Evolutionary conservation across 208 protist genomes (phyloP).

Genomic region (Angomonas ambiguus): DNA sequence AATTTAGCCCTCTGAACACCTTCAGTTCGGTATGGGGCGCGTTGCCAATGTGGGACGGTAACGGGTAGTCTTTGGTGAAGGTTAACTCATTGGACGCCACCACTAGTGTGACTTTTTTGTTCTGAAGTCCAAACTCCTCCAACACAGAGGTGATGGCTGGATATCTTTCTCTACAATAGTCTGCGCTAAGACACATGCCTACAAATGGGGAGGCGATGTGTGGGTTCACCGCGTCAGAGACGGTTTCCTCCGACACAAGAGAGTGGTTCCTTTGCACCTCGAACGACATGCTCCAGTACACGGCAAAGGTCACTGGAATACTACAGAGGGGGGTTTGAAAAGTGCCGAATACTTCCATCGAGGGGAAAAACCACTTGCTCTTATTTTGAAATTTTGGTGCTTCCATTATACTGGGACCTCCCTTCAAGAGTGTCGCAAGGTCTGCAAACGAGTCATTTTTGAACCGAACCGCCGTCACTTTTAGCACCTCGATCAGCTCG

Average conservation of each 20-base stretch:
- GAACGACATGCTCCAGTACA: slow-evolving; percentile 76
- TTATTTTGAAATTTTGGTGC: slow-evolving; percentile 21
- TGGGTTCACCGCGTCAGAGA: slow-evolving; percentile 43
- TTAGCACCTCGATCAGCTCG: neutral
- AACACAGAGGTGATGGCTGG: slow-evolving; percentile 48
- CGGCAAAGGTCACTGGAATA: slow-evolving; percentile 34
- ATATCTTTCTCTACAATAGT: slow-evolving; percentile 30
- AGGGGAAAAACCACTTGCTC: slow-evolving; percentile 72
- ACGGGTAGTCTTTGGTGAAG: slow-evolving; percentile 51
- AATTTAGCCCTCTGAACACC: slow-evolving; percentile 67
- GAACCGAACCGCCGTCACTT: neutral
- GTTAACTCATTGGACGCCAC: slow-evolving; percentile 69
- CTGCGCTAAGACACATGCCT: slow-evolving; percentile 27
- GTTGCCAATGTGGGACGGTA: slow-evolving; percentile 30
- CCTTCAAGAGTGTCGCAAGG: slow-evolving; percentile 41
- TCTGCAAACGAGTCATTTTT: slow-evolving; percentile 11
- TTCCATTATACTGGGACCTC: neutral
- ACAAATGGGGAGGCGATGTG: slow-evolving; percentile 75
- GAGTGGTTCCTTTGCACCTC: slow-evolving; percentile 51
- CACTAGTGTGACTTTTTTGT: slow-evolving; percentile 32
- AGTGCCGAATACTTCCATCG: slow-evolving; percentile 33
- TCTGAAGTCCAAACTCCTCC: slow-evolving; percentile 47
- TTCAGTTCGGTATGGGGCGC: slow-evolving; percentile 9
- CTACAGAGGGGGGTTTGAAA: slow-evolving; percentile 50
- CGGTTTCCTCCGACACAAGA: slow-evolving; percentile 13